Base-by-base conservation (phyloP, 108 stramenopile species). In the Fragilaria crotonensis region DNA sequence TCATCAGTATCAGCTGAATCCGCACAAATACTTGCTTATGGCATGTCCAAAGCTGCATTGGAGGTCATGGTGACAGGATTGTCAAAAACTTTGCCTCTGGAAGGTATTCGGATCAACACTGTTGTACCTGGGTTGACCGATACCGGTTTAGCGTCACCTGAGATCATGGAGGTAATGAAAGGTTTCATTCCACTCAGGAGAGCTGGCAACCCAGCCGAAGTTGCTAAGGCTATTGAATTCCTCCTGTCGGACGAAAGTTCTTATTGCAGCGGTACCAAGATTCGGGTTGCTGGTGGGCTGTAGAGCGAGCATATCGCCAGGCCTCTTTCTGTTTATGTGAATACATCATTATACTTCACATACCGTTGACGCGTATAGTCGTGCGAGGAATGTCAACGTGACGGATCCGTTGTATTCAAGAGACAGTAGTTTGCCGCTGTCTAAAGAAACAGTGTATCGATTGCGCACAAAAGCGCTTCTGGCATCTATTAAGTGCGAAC, bases 61-160 rank as follows among this genome's bases (percentile, higher is more conserved):
- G 66, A 67, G 33, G 58, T 55, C 41, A 67, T 67, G 66, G 59
- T 60, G 9, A 60, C 25, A 49, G 66, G 66, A 9, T 53, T 67
- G 50, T 25, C 30, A 45, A 60, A 59, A 33, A 48, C 31, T 27
- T 22, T 60, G 25, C 58, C 66, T 30, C 30, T 60, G 18, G 58
- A 67, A 29, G 66, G 66, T 26, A 67, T 67, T 48, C 55, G 66
- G n/a, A 67, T 67, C 36, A 67, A 67, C 26, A 59, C 59, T 3
- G 41, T 67, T 29, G 31, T 30, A 19, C 66, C 66, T 5, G 66
- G 66, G 2, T n/a, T 67, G 30, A 67, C 50, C 33, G 66, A 67
- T 45, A 67, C 66, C 1, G 66, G 59, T 3, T 52, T 67, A 49
- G 66, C 59, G 7, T 59, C 66, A 1, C 36, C 55, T 19, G 66